Base-by-base conservation (phyloP, 202 grass and related monocot genomes). In the Saccharum hybrid region DNA sequence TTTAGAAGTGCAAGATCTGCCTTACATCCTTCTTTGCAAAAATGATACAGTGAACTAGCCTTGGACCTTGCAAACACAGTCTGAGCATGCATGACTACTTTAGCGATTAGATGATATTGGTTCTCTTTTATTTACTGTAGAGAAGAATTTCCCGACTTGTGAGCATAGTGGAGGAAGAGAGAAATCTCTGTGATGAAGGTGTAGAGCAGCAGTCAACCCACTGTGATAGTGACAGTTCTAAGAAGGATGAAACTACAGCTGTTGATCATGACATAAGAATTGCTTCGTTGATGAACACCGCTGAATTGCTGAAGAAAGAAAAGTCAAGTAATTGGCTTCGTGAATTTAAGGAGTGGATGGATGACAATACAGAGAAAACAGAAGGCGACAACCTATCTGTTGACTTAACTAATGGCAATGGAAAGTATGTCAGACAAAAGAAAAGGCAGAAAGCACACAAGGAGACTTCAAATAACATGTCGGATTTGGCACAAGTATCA, bases 321-420 rank as follows among this genome's bases (percentile, higher is more conserved):
- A 90, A 85, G 74, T 94, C 96, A 52, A 87, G 78, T 67, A 56
- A 88, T 87, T 98, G 96, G 96, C 66, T 98, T 22, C 84, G 83
- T 79, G 96, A 98, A 84, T 98, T 98, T 82, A 95, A 98, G 82
- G 89, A 98, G 71, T 98, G 83, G 84, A 90, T 98, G 91, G 89
- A 98, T 87, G 87, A 92, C 79, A 81, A 82, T 61, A 31, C 63
- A 45, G 90, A 92, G 23, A 74, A 93, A 71, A 61, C 82, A 82
- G 87, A 85, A 62, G 76, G 33, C 42, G 81, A 83, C 68, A 77
- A 49, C 31, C 65, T 81, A 39, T 83, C 43, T 63, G 69, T 59
- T 84, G 86, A 94, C 13, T 83, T 63, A 33, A 81, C 15, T 70
- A 76, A 71, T 43, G 65, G 36, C 78, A 87, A 93, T 76, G 85